Evolutionary conservation across 805 yeast genomes (phyloP).

Genomic region (Candida ulmi): DNA sequence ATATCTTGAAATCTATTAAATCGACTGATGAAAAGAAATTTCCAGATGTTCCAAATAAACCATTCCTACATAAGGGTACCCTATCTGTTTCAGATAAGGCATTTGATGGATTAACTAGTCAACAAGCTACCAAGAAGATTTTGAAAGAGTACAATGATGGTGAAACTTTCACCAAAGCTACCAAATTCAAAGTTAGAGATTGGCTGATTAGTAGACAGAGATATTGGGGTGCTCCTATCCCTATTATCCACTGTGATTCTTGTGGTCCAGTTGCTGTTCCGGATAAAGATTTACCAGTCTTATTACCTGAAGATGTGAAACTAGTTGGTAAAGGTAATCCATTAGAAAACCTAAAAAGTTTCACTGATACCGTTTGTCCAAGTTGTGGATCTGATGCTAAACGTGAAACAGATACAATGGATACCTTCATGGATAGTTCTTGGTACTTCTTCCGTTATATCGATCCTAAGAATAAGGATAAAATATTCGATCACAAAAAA

Average conservation of each 20-base stretch:
- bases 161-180: slow-evolving; percentile 40
- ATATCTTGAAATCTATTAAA: slow-evolving; percentile 13
- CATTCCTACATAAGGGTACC: slow-evolving; percentile 40
- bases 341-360: slow-evolving; percentile 57
- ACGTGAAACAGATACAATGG: slow-evolving; percentile 98
- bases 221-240: slow-evolving; percentile 99
- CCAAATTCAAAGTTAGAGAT: slow-evolving; percentile 70
- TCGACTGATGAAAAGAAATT: slow-evolving; percentile 10
- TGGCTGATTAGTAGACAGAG: slow-evolving; percentile 95
- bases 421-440: slow-evolving; percentile 95
- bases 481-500: slow-evolving; percentile 47
- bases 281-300: slow-evolving; percentile 76
- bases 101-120: slow-evolving; percentile 43
- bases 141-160: slow-evolving; percentile 32
- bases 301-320: slow-evolving; percentile 56
- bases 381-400: slow-evolving; percentile 67
- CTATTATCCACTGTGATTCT: slow-evolving; percentile 76
- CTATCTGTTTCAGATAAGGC: slow-evolving; percentile 43
- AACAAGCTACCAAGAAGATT: slow-evolving; percentile 48
- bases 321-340: slow-evolving; percentile 59
- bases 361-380: slow-evolving; percentile 76
- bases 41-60: slow-evolving; percentile 13
- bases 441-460: slow-evolving; percentile 90
- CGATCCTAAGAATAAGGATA: slow-evolving; percentile 57
- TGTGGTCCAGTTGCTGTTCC: slow-evolving; percentile 96